A percentile compares a stretch with the other conserved stretches of the same genome.
These are phyloP conservation scores for Tulasnella sp. DNA, from an alignment of 768 basidiomycete species.

Conservation along the genomic window DNA sequence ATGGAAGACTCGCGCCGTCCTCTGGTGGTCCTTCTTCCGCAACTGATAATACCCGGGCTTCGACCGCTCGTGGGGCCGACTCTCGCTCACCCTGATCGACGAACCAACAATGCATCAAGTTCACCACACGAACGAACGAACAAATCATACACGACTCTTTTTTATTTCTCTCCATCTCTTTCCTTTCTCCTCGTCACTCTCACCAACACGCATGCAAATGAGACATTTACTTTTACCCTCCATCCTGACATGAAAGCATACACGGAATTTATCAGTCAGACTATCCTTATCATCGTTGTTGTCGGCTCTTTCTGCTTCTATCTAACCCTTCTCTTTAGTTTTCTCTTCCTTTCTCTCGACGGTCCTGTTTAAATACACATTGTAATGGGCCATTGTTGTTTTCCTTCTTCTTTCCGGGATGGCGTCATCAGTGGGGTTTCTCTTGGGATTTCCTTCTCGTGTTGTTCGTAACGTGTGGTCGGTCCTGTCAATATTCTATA, in stretches of 20 bases:
- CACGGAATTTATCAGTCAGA: constrained; percentile 8
- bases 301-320: neutral
- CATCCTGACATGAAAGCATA: constrained; percentile 10
- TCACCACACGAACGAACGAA: neutral
- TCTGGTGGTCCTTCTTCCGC: neutral
- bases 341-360: neutral
- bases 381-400: constrained; percentile 9
- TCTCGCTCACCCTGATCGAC: neutral
- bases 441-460: neutral
- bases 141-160: neutral
- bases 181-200: neutral
- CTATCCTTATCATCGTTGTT: constrained; percentile 3
- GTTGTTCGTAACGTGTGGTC: neutral
- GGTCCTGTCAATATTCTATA: neutral
- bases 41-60: neutral
- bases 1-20: neutral
- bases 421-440: neutral
- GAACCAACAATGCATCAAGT: neutral
- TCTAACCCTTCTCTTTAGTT: neutral
- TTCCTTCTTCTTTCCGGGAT: neutral
- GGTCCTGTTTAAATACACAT: neutral
- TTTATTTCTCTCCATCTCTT: neutral
- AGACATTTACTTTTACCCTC: neutral
- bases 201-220: neutral
- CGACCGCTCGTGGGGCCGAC: neutral